Percentiles rank a stretch among this genome's conserved stretches.
phyloP scores from a whole-genome alignment of 805 yeast species.

The Teunomyces atbi region DNA sequence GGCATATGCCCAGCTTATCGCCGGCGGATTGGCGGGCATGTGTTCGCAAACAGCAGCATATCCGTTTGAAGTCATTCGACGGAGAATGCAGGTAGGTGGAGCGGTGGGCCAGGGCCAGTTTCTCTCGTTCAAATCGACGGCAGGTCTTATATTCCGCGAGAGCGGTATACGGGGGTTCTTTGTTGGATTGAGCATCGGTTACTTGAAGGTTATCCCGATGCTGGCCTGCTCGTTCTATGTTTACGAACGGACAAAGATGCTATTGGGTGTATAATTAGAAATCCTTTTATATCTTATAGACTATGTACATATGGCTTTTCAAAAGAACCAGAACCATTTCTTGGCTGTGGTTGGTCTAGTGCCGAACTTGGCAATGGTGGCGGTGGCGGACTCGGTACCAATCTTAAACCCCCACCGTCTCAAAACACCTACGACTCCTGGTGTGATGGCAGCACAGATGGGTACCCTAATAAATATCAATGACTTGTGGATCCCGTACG shows the following conservation, averaged over 20 bases:
- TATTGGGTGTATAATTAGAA: slow-evolving; percentile 50
- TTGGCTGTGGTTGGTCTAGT: slow-evolving; percentile 48
- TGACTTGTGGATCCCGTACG: slow-evolving; percentile 91
- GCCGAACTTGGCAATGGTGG: slow-evolving; percentile 48
- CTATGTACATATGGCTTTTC: slow-evolving; percentile 9
- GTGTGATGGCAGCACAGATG: slow-evolving; percentile 88
- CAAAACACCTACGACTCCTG: slow-evolving; percentile 63
- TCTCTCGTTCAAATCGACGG: slow-evolving; percentile 52
- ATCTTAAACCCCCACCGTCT: slow-evolving; percentile 79
- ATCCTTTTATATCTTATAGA: not conserved
- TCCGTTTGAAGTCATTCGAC: slow-evolving; percentile 91
- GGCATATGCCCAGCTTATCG: slow-evolving; percentile 88
- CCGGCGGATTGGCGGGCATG: slow-evolving; percentile 97
- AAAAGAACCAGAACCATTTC: slow-evolving; percentile 65
- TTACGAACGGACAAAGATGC: slow-evolving; percentile 79
- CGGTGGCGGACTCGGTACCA: slow-evolving; percentile 49
- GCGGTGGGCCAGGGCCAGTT: slow-evolving; percentile 61
- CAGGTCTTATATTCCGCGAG: slow-evolving; percentile 61
- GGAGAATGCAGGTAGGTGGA: slow-evolving; percentile 95
- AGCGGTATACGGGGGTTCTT: slow-evolving; percentile 85
- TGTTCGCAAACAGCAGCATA: slow-evolving; percentile 94
- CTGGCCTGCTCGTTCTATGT: slow-evolving; percentile 94
- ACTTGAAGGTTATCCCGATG: slow-evolving; percentile 94
- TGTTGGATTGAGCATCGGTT: slow-evolving; percentile 94
- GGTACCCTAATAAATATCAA: slow-evolving; percentile 84